Conservation (phyloP, 75 land plant genomes). For the Picea glauca region DNA sequence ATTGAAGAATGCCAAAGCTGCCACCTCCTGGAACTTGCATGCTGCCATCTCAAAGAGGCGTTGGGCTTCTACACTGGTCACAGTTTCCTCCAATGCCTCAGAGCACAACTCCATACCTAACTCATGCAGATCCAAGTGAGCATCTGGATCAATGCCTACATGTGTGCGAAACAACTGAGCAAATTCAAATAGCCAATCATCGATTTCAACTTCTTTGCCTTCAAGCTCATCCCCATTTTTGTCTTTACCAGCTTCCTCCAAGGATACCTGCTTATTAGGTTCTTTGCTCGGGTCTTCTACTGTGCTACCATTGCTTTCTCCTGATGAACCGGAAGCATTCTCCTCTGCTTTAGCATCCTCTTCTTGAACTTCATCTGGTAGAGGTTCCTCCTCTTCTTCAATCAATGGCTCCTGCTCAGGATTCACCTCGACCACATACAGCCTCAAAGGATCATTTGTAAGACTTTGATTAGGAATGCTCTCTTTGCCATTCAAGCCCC, state of each 20-base stretch:
- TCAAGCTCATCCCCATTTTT: slow-evolving; percentile 32
- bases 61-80: slow-evolving; percentile 81
- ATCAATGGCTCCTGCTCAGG: slow-evolving; percentile 71
- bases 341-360: slow-evolving; percentile 41
- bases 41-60: slow-evolving; percentile 75
- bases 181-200: slow-evolving; percentile 87
- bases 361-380: slow-evolving; percentile 13
- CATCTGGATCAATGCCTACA: slow-evolving; percentile 83
- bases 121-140: slow-evolving; percentile 80
- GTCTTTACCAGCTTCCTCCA: slow-evolving; percentile 20
- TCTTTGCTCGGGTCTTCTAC: slow-evolving; percentile 13
- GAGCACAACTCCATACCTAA: slow-evolving; percentile 85
- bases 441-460: slow-evolving; percentile 24
- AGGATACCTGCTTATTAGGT: slow-evolving; percentile 20
- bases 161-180: slow-evolving; percentile 75
- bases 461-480: slow-evolving; percentile 13
- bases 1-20: slow-evolving; percentile 80
- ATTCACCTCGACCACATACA: slow-evolving; percentile 70
- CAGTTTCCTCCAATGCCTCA: slow-evolving; percentile 83
- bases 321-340: slow-evolving; percentile 21
- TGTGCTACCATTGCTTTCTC: slow-evolving; percentile 20
- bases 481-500: background rate
- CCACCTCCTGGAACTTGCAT: slow-evolving; percentile 78
- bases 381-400: slow-evolving; percentile 48
- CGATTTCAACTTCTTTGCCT: slow-evolving; percentile 77